Evolutionary conservation across 2,329 filamentous ascomycete genomes (phyloP), one percentile per base, ranked within the genome.

Genomic region (Stachybotrys elegans): DNA sequence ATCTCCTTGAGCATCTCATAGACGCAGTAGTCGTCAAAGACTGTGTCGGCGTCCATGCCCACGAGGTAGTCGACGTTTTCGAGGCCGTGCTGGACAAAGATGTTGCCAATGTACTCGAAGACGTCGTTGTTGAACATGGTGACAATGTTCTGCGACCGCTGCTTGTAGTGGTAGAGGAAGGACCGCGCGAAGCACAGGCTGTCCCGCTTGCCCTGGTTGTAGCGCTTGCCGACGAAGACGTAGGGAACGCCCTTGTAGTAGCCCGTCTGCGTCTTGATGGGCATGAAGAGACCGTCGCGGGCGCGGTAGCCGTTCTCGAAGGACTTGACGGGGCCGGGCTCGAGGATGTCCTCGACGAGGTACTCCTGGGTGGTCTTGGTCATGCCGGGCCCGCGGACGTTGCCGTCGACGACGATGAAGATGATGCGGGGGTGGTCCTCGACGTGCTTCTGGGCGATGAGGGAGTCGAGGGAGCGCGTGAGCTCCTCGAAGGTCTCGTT

Each of bases 171-270:
- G 49, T 71, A 69, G 5, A 75, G 53, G 36, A 75, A 68, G 1
- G 71, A 75, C 0, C 72, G 69, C 2, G 65, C 67, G n/a, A 74
- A 66, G 49, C 72, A 73, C 34, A 75, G 54, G 39, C 70, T 71
- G 51, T 76, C 72, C 3, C 70, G 63, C 54, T 75, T 76, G 27
- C 71, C 71, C 48, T 72, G 69, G 53, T 73, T 75, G 53, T 72
- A 67, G 13, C 67, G 60, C 52, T 75, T 75, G 38, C 72, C 68
- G 29, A 75, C 68, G 44, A 72, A 68, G 22, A 73, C 57, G 44
- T 69, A 75, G 0, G 71, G 71, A 0, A 73, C 49, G 2, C 67
- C 70, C 49, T 67, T 68, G 57, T 73, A 75, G 25, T 54, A 59
- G 0, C 72, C 72, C 0, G 60, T 67, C 19, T 69, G 63, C 5